Percentiles rank a stretch among this genome's conserved stretches.
These are phyloP conservation scores for Sporormia fimetaria DNA, from an alignment of 495 filamentous ascomycete genomes.

Conservation along the genomic window DNA sequence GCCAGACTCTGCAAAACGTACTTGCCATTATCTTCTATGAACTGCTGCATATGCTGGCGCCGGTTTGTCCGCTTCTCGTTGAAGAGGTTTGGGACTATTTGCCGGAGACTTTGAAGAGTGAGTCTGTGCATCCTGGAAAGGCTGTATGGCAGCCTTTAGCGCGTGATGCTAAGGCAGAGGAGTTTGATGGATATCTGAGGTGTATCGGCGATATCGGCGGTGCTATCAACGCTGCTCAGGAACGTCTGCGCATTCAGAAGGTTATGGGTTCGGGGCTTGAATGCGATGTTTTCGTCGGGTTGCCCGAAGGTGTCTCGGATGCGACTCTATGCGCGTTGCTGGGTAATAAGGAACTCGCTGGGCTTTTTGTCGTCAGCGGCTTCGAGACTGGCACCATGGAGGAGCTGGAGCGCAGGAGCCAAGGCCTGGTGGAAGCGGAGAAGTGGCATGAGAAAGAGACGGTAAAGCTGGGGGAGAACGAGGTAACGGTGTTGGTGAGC, in stretches of 20 bases:
- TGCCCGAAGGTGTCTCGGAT: conserved; percentile 27
- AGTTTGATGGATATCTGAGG: neutral
- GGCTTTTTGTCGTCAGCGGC: conserved; percentile 65
- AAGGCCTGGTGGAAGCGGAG: conserved; percentile 6
- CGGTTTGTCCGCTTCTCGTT: conserved; percentile 72
- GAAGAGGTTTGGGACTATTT: conserved; percentile 79
- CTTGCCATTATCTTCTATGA: conserved; percentile 57
- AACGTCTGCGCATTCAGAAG: conserved; percentile 52
- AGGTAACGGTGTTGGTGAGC: conserved; percentile 44
- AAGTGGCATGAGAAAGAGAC: conserved; percentile 41
- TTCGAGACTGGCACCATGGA: neutral
- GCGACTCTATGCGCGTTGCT: conserved; percentile 38
- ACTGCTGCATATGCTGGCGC: conserved; percentile 64
- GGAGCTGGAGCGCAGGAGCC: neutral
- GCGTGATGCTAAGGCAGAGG: neutral
- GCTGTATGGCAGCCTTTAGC: conserved; percentile 19
- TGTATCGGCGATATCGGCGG: conserved; percentile 39
- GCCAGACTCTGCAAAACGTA: conserved; percentile 51
- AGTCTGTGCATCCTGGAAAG: conserved; percentile 47
- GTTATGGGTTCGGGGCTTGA: conserved; percentile 63
- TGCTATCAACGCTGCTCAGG: conserved; percentile 55
- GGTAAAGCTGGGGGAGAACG: neutral
- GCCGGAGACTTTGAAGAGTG: conserved; percentile 47
- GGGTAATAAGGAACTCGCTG: conserved; percentile 53
- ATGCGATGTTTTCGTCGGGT: conserved; percentile 45